A percentile compares a stretch with the other conserved stretches of the same genome.
Conservation (phyloP, 805 yeast genomes). For the Cyberlindnera misumaiensis region DNA sequence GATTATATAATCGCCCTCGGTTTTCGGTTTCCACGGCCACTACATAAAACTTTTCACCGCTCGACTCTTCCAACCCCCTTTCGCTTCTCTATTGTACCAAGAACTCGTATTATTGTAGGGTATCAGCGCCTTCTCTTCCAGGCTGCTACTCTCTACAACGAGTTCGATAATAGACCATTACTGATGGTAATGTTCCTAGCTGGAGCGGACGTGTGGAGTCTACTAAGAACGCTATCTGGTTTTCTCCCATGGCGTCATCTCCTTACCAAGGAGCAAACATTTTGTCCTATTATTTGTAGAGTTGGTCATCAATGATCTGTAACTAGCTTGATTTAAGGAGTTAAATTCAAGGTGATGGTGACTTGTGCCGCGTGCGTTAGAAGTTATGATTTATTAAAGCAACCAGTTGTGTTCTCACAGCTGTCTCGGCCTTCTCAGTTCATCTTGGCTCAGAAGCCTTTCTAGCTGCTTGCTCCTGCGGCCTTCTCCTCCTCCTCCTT, state of each 20-base stretch:
- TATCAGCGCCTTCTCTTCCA: conserved; percentile 18
- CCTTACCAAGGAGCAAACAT: conserved; percentile 32
- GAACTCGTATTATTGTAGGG: conserved; percentile 25
- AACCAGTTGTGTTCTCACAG: background rate
- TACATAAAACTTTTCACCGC: background rate
- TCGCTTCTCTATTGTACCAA: conserved; percentile 19
- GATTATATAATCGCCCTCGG: too few relatives aligned
- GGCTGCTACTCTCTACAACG: conserved; percentile 26
- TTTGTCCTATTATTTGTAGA: conserved; percentile 1
- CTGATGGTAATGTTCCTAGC: conserved; percentile 23
- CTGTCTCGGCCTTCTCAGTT: conserved; percentile 1
- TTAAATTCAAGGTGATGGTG: too few relatives aligned
- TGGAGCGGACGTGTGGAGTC: conserved; percentile 25
- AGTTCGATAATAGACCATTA: conserved; percentile 18
- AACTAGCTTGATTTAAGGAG: too few relatives aligned
- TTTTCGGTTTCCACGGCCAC: too few relatives aligned
- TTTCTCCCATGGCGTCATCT: conserved; percentile 25
- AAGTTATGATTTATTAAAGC: background rate
- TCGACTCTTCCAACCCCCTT: background rate
- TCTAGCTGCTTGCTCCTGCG: background rate
- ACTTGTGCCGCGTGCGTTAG: too few relatives aligned
- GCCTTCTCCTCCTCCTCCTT: conserved; percentile 8
- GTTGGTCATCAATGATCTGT: too few relatives aligned
- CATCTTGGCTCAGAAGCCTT: background rate
- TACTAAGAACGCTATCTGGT: conserved; percentile 7